Evolutionary conservation across 192 early-diverging fungal species (phyloP).

Genomic region (Gamsiella multidivaricata): DNA sequence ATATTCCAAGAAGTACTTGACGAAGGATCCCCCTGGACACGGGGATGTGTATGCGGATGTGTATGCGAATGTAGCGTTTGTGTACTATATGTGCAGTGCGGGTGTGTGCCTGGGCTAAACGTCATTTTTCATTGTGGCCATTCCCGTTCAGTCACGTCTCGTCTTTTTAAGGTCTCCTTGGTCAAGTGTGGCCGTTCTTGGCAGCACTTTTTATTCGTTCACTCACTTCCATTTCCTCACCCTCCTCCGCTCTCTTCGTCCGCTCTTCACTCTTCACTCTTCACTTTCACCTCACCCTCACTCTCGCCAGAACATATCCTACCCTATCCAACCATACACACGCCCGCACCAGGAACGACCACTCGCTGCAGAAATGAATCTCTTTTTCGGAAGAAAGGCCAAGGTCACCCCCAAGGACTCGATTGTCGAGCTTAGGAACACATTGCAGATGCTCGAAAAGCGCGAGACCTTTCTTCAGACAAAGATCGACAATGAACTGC

Average conservation of each 20-base stretch:
- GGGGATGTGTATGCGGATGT: too few relatives aligned
- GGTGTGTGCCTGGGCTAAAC: background rate
- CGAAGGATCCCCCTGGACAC: too few relatives aligned
- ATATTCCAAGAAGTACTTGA: too few relatives aligned
- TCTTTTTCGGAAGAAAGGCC: conserved; percentile 74
- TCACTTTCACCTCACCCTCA: background rate
- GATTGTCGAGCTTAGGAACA: conserved; percentile 91
- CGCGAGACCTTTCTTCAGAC: conserved; percentile 86
- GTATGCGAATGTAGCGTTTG: too few relatives aligned
- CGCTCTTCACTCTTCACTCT: background rate
- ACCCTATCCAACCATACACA: background rate
- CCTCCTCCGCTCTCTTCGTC: background rate
- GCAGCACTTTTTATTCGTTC: conserved; percentile 1
- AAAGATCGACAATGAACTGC: conserved; percentile 88
- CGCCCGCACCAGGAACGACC: background rate
- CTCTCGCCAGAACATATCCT: background rate
- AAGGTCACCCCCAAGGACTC: conserved; percentile 92
- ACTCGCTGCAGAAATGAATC: conserved; percentile 65
- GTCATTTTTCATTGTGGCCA: background rate
- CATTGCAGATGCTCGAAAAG: conserved; percentile 95
- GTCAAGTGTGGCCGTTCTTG: too few relatives aligned
- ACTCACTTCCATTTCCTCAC: too few relatives aligned
- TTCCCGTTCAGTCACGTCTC: conserved; percentile 7
- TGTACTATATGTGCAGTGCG: too few relatives aligned
- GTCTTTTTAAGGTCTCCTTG: background rate